These are phyloP conservation scores for Rhizopogon hawkerae DNA, from an alignment of 1,284 basidiomycete genomes.

Conservation along the genomic window DNA sequence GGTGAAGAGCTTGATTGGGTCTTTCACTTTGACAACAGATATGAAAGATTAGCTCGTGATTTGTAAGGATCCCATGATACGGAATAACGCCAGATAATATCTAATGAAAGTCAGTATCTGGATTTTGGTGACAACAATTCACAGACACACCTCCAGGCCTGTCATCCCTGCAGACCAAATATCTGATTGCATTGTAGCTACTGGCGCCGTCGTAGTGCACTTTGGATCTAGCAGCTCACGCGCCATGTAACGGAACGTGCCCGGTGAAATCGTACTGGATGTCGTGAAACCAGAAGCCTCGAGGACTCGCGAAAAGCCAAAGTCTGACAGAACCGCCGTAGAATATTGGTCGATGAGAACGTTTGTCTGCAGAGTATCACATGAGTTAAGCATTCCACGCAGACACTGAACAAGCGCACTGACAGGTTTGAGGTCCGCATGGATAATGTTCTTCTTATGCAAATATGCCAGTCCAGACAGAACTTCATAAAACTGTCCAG, in stretches of 20 bases:
- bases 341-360: constrained; percentile 19
- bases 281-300: constrained; percentile 26
- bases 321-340: constrained; percentile 22
- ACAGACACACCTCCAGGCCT: constrained; percentile 19
- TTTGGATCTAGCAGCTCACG: constrained; percentile 17
- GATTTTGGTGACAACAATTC: background rate
- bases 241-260: constrained; percentile 25
- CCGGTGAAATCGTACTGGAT: constrained; percentile 12
- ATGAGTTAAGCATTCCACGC: background rate
- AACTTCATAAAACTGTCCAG: constrained; percentile 16
- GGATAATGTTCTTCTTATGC: constrained; percentile 15
- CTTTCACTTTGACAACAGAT: background rate
- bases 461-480: constrained; percentile 20
- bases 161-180: constrained; percentile 24
- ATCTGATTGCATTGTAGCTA: constrained; percentile 19
- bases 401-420: constrained; percentile 2
- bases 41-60: background rate
- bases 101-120: background rate
- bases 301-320: constrained; percentile 25
- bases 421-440: constrained; percentile 26
- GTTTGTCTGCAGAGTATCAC: constrained; percentile 16
- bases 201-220: background rate
- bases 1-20: background rate
- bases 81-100: background rate
- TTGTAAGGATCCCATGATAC: background rate